Base-by-base conservation (phyloP, 2,329 filamentous ascomycete genomes). In the Alternaria triticimaculans region DNA sequence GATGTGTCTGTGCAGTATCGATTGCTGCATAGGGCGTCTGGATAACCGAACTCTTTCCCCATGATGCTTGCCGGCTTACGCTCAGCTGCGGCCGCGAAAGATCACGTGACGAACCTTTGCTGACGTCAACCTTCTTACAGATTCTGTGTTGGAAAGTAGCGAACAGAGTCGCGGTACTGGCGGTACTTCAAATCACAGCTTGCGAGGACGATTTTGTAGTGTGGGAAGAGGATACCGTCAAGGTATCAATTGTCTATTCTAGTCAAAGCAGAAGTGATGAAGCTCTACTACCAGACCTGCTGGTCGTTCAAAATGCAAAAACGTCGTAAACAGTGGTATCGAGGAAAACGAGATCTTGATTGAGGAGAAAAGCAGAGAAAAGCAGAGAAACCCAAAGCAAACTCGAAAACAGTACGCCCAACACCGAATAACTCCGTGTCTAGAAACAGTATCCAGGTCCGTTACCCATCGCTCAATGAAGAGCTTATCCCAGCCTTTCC, bases 141-240 rank as follows among this genome's bases (percentile, higher is more conserved):
- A 30, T 74, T 74, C 55, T 74, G 72, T 25, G 72, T 74, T 28
- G 72, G 72, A 15, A 74, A 74, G 61, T 73, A 63, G 61, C 6
- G 21, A 15, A 15, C n/a, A 1, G 0, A 7, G 15, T 53, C 2
- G 3, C 20, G 49, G 23, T n/a, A 18, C 12, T 33, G 11, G 28
- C 21, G 14, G 14, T 23, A 4, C 15, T 53, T 6, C 30, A 15
- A 12, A 4, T 7, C 6, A 12, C 6, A n/a, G 21, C 11, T 10
- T 53, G 49, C 3, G 5, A 25, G 5, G 15, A 25, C 28, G 7
- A 25, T n/a, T 9, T 15, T 37, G 9, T 53, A n/a, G 25, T 44
- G n/a, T 55, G 37, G 14, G 28, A 6, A 41, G 14, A 21, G 15
- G 21, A 26, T 15, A 41, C 30, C 28, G 33, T 48, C 21, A 33